phyloP scores from a whole-genome alignment of 345 rosid species.

The Rhizophora apiculata region DNA sequence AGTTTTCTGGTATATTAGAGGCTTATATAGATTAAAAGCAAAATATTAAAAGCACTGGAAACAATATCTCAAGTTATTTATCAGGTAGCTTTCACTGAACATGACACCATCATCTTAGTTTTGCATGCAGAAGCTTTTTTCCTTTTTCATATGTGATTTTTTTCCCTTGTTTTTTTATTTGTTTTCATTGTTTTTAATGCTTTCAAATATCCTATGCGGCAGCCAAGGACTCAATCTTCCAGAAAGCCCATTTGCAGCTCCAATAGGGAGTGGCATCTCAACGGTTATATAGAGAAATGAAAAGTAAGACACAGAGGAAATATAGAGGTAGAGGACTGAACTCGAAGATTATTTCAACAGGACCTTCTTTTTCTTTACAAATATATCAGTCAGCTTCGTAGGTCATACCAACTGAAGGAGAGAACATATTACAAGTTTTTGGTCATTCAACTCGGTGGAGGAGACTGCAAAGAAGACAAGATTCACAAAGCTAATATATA shows the following conservation, averaged over 20 bases:
- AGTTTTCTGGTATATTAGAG: background rate
- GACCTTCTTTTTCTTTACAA: slow-evolving; percentile 14
- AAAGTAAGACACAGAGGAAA: slow-evolving; percentile 25
- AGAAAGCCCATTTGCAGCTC: slow-evolving; percentile 81
- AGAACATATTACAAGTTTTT: slow-evolving; percentile 20
- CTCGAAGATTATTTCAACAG: slow-evolving; percentile 11
- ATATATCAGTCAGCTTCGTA: slow-evolving; percentile 18
- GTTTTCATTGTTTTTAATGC: too few species aligned
- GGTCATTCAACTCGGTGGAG: slow-evolving; percentile 31
- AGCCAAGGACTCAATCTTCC: slow-evolving; percentile 71
- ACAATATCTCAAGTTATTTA: too few species aligned
- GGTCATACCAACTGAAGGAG: slow-evolving; percentile 28
- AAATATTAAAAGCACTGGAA: background rate
- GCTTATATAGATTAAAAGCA: too few species aligned
- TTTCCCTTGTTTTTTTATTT: background rate
- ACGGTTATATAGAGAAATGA: slow-evolving; percentile 62
- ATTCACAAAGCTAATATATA: slow-evolving; percentile 26
- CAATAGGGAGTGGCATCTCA: slow-evolving; percentile 57
- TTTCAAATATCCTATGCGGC: slow-evolving; percentile 17
- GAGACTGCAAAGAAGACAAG: slow-evolving; percentile 26
- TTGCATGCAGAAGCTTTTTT: too few species aligned
- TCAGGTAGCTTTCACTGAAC: too few species aligned
- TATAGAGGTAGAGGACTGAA: slow-evolving; percentile 30
- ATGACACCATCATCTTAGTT: too few species aligned
- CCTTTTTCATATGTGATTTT: background rate